phyloP scores from a whole-genome alignment of 139 green algal genomes.

The Haematococcus sp. region DNA sequence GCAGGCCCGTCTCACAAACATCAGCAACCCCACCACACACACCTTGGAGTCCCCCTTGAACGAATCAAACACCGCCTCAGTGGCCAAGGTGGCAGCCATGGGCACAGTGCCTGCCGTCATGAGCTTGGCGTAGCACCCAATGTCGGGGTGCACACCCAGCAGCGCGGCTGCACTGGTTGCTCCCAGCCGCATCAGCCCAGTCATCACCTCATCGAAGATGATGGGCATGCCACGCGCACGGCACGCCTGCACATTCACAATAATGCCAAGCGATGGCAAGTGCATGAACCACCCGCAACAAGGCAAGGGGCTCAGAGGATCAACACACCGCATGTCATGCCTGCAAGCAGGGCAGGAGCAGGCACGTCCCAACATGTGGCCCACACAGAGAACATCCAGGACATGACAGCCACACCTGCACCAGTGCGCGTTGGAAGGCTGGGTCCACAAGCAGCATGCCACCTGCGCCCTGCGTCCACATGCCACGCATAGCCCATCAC shows the following conservation, averaged over 20 bases:
- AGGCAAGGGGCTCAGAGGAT: no score
- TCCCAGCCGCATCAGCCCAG: conserved; percentile 87
- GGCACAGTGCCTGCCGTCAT: conserved; percentile 81
- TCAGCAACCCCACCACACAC: no score
- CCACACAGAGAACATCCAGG: no score
- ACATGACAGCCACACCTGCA: conserved; percentile 29
- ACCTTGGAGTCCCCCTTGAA: conserved; percentile 77
- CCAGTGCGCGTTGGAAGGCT: conserved; percentile 79
- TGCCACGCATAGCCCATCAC: no score
- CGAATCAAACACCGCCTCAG: conserved; percentile 73
- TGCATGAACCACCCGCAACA: no score
- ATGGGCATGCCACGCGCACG: conserved; percentile 73
- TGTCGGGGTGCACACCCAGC: conserved; percentile 81
- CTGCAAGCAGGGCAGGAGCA: no score
- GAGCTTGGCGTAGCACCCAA: conserved; percentile 96
- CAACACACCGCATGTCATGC: no score
- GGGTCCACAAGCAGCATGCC: conserved; percentile 95
- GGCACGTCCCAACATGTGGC: no score
- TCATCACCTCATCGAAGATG: conserved; percentile 95
- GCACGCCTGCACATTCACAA: conserved; percentile 42
- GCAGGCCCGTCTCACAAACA: no score
- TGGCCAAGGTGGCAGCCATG: conserved; percentile 83
- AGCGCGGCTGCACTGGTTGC: conserved; percentile 51
- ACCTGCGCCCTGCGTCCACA: conserved; percentile 84
- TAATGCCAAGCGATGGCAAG: background rate